A percentile compares a stretch with the other conserved stretches of the same genome.
Conservation (phyloP, 768 basidiomycete species). For the Rhodotorula kratochvilovae region DNA sequence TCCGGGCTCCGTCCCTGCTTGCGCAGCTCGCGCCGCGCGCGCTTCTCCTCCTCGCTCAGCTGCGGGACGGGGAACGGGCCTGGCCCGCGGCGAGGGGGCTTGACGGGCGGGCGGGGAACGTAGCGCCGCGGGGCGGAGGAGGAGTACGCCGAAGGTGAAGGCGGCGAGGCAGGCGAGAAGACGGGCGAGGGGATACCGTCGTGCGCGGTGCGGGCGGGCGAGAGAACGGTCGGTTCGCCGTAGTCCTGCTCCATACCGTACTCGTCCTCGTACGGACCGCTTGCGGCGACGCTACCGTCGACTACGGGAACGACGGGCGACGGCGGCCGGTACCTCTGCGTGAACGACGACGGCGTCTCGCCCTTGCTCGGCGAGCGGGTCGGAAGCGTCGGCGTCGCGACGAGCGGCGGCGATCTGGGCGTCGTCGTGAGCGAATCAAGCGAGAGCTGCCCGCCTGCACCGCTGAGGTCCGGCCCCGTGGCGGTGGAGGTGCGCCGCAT, state of each 20-base stretch:
- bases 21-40: background rate
- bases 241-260: background rate
- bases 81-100: background rate
- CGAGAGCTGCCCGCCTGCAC: background rate
- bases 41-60: constrained; percentile 1
- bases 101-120: background rate
- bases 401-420: background rate
- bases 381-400: background rate
- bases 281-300: background rate
- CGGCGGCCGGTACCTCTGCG: background rate
- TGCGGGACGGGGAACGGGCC: constrained; percentile 3
- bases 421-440: background rate
- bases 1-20: background rate
- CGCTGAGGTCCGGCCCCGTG: background rate
- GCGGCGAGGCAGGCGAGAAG: background rate
- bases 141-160: background rate
- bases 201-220: background rate
- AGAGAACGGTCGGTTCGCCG: background rate
- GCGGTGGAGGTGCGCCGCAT: background rate
- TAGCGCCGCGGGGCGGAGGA: background rate
- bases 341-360: background rate
- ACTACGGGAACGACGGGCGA: background rate
- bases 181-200: background rate
- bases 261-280: too few species aligned
- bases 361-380: background rate